phyloP scores from a whole-genome alignment of 2,329 filamentous ascomycete species.

The Arachnopeziza araneosa region DNA sequence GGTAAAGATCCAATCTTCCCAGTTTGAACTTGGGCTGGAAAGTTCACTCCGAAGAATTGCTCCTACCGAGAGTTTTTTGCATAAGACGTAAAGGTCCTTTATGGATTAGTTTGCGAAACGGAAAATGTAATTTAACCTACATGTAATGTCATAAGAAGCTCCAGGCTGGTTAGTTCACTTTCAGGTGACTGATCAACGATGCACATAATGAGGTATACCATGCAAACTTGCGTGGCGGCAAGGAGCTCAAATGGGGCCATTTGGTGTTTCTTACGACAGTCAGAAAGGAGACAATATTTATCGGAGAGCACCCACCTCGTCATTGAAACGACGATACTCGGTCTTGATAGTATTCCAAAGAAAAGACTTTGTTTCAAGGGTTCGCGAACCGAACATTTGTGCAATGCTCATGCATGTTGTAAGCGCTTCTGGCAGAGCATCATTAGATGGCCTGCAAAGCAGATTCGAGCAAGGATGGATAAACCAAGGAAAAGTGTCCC shows the following conservation, averaged over 20 bases:
- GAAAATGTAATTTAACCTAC: too few species aligned
- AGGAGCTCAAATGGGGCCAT: too few species aligned
- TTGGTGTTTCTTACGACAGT: too few species aligned
- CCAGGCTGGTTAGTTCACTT: too few species aligned
- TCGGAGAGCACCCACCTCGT: not conserved
- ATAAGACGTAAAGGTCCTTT: not conserved
- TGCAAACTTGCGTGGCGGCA: too few species aligned
- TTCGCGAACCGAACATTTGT: slow-evolving; percentile 20
- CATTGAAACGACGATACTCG: slow-evolving; percentile 1
- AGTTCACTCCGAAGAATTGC: slow-evolving; percentile 3
- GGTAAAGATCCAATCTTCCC: slow-evolving; percentile 23
- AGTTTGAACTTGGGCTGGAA: slow-evolving; percentile 7
- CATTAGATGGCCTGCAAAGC: not conserved
- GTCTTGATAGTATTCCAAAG: slow-evolving; percentile 16
- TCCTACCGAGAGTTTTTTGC: not conserved
- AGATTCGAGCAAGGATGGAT: slow-evolving; percentile 13
- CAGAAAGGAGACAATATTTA: not conserved
- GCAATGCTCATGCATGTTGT: slow-evolving; percentile 25
- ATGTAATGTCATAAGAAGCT: too few species aligned
- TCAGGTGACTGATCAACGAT: too few species aligned
- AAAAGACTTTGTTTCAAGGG: slow-evolving; percentile 16
- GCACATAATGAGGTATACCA: too few species aligned
- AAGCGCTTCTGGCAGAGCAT: slow-evolving; percentile 13
- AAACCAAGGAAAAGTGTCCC: slow-evolving; percentile 25
- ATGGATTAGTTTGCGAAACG: too few species aligned